phyloP scores from a whole-genome alignment of 805 yeast genomes.

The Metschnikowia sp. region DNA sequence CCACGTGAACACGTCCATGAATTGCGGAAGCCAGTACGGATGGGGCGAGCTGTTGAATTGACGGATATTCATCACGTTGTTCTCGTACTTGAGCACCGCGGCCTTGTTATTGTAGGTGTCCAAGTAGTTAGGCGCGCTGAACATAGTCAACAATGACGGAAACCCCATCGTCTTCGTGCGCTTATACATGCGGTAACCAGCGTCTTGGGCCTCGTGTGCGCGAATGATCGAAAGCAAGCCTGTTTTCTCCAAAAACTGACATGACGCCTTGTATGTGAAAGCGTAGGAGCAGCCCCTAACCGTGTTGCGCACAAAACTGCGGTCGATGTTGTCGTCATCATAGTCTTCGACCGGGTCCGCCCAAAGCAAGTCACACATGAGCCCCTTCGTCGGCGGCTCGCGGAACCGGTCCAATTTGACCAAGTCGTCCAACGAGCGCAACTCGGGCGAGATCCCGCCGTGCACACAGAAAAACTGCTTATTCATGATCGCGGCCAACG shows the following conservation, averaged over 20 bases:
- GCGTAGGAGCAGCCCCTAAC: conserved; percentile 93
- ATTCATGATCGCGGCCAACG: conserved; percentile 91
- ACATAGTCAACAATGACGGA: conserved; percentile 85
- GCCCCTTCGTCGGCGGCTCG: conserved; percentile 90
- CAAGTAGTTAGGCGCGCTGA: conserved; percentile 92
- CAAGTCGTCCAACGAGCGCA: conserved; percentile 67
- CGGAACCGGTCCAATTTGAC: conserved; percentile 71
- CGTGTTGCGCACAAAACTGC: conserved; percentile 58
- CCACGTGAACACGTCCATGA: conserved; percentile 98
- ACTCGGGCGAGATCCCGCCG: conserved; percentile 91
- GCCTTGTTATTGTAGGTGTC: conserved; percentile 94
- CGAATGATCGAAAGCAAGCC: conserved; percentile 81
- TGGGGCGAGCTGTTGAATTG: conserved; percentile 92
- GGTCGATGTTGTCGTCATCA: conserved; percentile 51
- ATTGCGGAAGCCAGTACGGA: conserved; percentile 95
- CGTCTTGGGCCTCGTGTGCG: conserved; percentile 98
- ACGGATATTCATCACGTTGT: conserved; percentile 89
- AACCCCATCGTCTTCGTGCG: conserved; percentile 81
- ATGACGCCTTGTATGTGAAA: conserved; percentile 77
- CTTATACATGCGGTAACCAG: conserved; percentile 93
- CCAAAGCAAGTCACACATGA: conserved; percentile 95
- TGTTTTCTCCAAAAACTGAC: conserved; percentile 73
- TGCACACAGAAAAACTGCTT: conserved; percentile 94
- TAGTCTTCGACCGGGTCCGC: conserved; percentile 92
- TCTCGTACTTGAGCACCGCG: conserved; percentile 87